phyloP scores from a whole-genome alignment of 176 grass and related monocot genomes.

The Tillandsia leiboldiana region DNA sequence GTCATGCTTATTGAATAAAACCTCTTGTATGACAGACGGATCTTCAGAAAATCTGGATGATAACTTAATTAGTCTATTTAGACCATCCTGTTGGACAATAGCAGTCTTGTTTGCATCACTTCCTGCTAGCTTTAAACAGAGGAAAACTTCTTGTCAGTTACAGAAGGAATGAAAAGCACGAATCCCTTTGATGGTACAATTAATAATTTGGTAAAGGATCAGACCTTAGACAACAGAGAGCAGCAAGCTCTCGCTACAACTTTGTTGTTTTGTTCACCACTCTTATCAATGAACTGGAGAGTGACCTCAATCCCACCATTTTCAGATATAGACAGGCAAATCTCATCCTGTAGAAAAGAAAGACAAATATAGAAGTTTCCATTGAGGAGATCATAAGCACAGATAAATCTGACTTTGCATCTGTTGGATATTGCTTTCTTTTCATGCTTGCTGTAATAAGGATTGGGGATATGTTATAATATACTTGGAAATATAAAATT shows the following conservation, averaged over 20 bases:
- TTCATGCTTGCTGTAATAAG: not conserved
- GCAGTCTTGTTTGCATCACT: constrained; percentile 78
- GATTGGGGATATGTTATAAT: not conserved
- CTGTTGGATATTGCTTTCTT: constrained; percentile 7
- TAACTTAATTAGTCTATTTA: constrained; percentile 56
- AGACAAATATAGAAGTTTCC: not conserved
- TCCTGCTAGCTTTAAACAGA: constrained; percentile 55
- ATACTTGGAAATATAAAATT: not conserved
- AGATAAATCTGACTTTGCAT: too few species aligned
- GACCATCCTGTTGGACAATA: constrained; percentile 74
- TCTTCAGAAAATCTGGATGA: constrained; percentile 73
- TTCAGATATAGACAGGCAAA: constrained; percentile 85
- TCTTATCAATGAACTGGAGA: constrained; percentile 60
- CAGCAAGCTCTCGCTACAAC: constrained; percentile 58
- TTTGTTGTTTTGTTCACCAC: constrained; percentile 48
- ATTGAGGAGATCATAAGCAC: constrained; percentile 1
- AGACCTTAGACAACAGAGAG: constrained; percentile 85
- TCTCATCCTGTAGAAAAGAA: constrained; percentile 69
- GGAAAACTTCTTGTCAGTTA: constrained; percentile 23
- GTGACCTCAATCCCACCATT: constrained; percentile 83
- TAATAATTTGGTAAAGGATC: not conserved
- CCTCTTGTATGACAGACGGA: constrained; percentile 76
- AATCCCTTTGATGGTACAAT: not conserved
- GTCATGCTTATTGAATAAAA: constrained; percentile 16
- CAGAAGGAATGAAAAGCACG: not conserved